These are phyloP conservation scores for Suhomyces bokatorum DNA, from an alignment of 1,139 yeast genomes.

Conservation along the genomic window DNA sequence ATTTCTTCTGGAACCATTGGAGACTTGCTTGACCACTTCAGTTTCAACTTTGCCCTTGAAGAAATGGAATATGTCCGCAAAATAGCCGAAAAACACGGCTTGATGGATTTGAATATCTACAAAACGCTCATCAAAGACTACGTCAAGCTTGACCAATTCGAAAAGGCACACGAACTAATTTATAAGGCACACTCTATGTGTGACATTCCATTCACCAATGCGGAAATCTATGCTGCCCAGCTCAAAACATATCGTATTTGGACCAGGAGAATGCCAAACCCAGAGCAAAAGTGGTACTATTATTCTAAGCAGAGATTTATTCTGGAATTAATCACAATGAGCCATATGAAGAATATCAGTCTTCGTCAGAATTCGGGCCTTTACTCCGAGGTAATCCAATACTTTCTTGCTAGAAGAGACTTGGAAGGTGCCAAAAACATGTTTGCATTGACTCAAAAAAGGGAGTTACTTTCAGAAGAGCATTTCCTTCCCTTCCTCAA, in stretches of 20 bases:
- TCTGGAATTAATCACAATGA: slow-evolving; percentile 10
- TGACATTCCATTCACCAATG: slow-evolving; percentile 31
- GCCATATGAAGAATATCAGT: slow-evolving; percentile 9
- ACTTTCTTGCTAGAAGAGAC: slow-evolving; percentile 19
- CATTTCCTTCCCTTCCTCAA: slow-evolving; percentile 35
- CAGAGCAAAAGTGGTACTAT: slow-evolving; percentile 4
- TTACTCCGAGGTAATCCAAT: slow-evolving; percentile 30
- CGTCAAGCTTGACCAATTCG: slow-evolving; percentile 33
- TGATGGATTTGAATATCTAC: slow-evolving; percentile 14
- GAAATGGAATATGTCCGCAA: slow-evolving; percentile 24
- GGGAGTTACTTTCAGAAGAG: slow-evolving; percentile 22
- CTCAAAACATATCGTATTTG: slow-evolving; percentile 35
- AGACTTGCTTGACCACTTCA: slow-evolving; percentile 23
- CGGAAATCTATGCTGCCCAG: slow-evolving; percentile 32
- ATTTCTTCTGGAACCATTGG: slow-evolving; percentile 21
- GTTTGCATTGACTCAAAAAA: slow-evolving; percentile 18
- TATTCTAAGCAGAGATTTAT: slow-evolving; percentile 14
- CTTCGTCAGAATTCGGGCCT: slow-evolving; percentile 16
- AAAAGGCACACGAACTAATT: slow-evolving; percentile 32
- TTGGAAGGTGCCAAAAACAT: slow-evolving; percentile 19
- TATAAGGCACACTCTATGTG: slow-evolving; percentile 33
- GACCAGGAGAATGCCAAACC: slow-evolving; percentile 17
- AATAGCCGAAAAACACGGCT: slow-evolving; percentile 21
- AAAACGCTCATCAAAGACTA: slow-evolving; percentile 27
- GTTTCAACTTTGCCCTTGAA: slow-evolving; percentile 25